A percentile compares a stretch with the other conserved stretches of the same genome.
phyloP scores from a whole-genome alignment of 2,329 filamentous ascomycete species.

The Elsinoe arachidis region DNA sequence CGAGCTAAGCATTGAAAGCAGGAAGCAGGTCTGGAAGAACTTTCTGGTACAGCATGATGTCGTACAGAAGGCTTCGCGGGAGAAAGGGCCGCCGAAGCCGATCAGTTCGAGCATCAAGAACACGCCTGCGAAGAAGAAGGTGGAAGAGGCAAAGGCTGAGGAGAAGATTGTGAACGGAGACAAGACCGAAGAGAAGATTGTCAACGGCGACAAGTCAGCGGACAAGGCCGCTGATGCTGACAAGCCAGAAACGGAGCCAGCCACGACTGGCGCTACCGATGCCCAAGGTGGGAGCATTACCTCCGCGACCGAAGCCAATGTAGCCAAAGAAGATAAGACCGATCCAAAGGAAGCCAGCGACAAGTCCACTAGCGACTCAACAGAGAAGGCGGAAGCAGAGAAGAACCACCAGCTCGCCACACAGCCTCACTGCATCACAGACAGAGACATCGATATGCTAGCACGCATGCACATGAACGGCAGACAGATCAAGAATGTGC shows the following conservation, averaged over 20 bases:
- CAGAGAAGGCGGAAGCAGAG: slow-evolving; percentile 3
- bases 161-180: neutral
- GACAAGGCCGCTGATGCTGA: neutral
- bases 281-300: neutral
- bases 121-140: neutral
- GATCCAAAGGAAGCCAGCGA: slow-evolving; percentile 14
- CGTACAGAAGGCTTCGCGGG: slow-evolving; percentile 20
- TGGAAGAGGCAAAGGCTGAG: neutral
- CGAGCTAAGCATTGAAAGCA: slow-evolving; percentile 30
- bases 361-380: neutral
- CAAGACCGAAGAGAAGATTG: neutral
- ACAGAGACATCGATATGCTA: slow-evolving; percentile 25
- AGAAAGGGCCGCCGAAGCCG: slow-evolving; percentile 17
- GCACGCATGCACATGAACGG: slow-evolving; percentile 30
- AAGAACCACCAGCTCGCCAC: slow-evolving; percentile 17
- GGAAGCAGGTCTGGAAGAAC: slow-evolving; percentile 37
- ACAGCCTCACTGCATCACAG: slow-evolving; percentile 24
- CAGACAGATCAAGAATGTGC: slow-evolving; percentile 35
- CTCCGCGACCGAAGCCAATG: neutral
- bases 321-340: neutral
- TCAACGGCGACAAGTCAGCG: neutral
- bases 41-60: slow-evolving; percentile 31
- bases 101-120: slow-evolving; percentile 19
- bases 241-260: neutral
- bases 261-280: neutral